phyloP scores from a whole-genome alignment of 345 rosid species.

The Melastoma malabathricum region DNA sequence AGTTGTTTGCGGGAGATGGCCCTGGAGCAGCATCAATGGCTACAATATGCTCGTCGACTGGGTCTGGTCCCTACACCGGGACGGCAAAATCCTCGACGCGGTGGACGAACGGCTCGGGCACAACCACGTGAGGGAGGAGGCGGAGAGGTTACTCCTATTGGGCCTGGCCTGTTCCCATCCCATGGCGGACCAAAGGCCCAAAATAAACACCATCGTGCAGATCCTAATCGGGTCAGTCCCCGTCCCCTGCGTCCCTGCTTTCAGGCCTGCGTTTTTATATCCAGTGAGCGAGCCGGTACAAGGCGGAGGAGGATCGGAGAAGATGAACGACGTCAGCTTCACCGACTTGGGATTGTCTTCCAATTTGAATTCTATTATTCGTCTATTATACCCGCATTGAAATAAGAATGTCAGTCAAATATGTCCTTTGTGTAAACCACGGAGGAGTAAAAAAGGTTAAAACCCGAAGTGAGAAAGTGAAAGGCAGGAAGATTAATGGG shows the following conservation, averaged over 20 bases:
- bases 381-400: no score
- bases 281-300: constrained; percentile 7
- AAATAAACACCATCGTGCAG: constrained; percentile 16
- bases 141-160: constrained; percentile 18
- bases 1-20: constrained; percentile 22
- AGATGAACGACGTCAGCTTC: not conserved
- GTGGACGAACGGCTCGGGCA: constrained; percentile 19
- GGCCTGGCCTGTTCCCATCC: constrained; percentile 42
- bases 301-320: not conserved
- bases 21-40: constrained; percentile 14
- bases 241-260: constrained; percentile 24
- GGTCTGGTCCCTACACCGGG: constrained; percentile 33
- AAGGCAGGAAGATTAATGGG: no score
- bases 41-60: constrained; percentile 23
- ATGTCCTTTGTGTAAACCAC: no score
- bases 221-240: constrained; percentile 22
- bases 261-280: constrained; percentile 28
- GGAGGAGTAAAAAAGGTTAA: no score
- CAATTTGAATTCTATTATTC: no score
- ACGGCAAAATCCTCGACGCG: constrained; percentile 19
- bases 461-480: no score
- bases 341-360: no score
- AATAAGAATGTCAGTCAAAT: no score
- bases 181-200: constrained; percentile 17
- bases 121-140: constrained; percentile 16